A percentile compares a stretch with the other conserved stretches of the same genome.
Evolutionary conservation across 768 basidiomycete genomes (phyloP).

Genomic region (Tulasnella sp.): DNA sequence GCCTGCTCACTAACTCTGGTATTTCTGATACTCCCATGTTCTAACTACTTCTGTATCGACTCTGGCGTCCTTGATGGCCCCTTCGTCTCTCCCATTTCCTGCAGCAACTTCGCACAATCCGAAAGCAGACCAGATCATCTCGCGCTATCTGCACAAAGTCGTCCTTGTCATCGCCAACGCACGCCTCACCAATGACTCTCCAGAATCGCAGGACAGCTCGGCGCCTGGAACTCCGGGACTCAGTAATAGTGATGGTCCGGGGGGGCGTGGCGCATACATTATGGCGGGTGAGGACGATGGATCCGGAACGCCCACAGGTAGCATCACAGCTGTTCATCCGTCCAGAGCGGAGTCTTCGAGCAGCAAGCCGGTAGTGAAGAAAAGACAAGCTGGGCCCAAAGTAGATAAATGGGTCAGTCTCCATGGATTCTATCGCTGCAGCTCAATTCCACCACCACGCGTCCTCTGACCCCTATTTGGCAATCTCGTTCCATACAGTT

Average conservation of each 20-base stretch:
- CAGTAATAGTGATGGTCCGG: not conserved
- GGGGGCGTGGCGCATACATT: not conserved
- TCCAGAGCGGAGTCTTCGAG: not conserved
- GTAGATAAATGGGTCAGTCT: conserved; percentile 71
- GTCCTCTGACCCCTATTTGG: conserved; percentile 4
- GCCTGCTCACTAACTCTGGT: no score
- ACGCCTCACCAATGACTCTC: conserved; percentile 44
- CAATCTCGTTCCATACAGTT: conserved; percentile 37
- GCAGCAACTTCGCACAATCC: not conserved
- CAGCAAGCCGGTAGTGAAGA: not conserved
- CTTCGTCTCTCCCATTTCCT: conserved; percentile 12
- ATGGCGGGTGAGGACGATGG: not conserved
- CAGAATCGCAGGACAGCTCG: conserved; percentile 14
- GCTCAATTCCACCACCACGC: conserved; percentile 12
- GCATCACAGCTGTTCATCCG: conserved; percentile 5
- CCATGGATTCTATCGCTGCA: not conserved
- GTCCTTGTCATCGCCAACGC: conserved; percentile 64
- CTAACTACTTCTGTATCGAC: no score
- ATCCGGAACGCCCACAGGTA: conserved; percentile 6
- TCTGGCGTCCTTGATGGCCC: conserved; percentile 5
- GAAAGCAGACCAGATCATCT: conserved; percentile 79
- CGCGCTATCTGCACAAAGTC: conserved; percentile 74
- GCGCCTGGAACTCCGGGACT: not conserved
- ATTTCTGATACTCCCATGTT: no score
- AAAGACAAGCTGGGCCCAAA: conserved; percentile 31